Evolutionary conservation across 2,329 filamentous ascomycete species (phyloP), one percentile per base, ranked within the genome.

Genomic region (Hypoxylon sp.): DNA sequence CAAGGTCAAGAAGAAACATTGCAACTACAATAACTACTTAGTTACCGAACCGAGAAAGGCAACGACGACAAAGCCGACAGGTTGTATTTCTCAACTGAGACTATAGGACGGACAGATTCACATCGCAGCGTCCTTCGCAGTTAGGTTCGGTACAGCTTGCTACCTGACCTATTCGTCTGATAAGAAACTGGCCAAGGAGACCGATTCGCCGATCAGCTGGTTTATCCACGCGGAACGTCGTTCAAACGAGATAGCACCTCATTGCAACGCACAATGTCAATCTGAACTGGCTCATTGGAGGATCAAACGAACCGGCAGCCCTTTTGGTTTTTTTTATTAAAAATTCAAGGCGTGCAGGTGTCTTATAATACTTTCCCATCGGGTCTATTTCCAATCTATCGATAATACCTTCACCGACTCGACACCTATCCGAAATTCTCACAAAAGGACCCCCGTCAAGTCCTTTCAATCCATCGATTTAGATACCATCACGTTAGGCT

Each of bases 201-300:
- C 31, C 57, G 61, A 69, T 64, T 64, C 65, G 70, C 70, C 61
- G 63, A 72, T 72, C 68, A 71, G 60, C 65, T 67, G 68, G 57
- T 67, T 71, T 68, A 68, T 63, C 68, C 65, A 71, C 70, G 56
- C 63, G 68, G 57, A 69, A 64, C 63, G 59, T 68, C 46, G 35
- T 61, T 62, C 63, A 69, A 68, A 72, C 68, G 53, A 69, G 61
- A 71, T 61, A 72, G 66, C 63, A 60, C 50, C 48, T 69, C 55
- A 62, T 44, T 72, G 67, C 55, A 67, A 69, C 63, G 64, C 68
- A 71, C 66, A 69, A 72, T 72, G 64, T 58, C 64, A 67, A 70
- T 66, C 66, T 72, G 64, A 71, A 64, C 58, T 59, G 70, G 70
- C 55, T 68, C 31, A 72, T 72, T 71, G 70, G 70, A 72, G 68